Base-by-base conservation (phyloP, 78 protist species). In the Salpingoeca rosetta region DNA sequence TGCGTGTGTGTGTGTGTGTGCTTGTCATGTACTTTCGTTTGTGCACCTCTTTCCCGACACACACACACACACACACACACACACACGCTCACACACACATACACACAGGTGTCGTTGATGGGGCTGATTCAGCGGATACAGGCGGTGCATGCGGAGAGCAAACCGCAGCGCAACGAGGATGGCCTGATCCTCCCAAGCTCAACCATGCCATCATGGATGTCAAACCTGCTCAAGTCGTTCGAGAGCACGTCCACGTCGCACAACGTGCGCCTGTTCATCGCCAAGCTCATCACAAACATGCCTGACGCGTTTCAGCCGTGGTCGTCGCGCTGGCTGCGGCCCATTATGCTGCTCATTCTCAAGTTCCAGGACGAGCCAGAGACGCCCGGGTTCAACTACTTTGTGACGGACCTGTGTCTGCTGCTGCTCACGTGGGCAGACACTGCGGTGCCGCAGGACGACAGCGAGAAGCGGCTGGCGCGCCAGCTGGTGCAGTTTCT, bases 241-340 rank as follows among this genome's bases (percentile, higher is more conserved):
- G 25, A 25, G 51, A n/a, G n/a, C n/a, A n/a, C n/a, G n/a, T n/a
- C n/a, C n/a, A n/a, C n/a, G n/a, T n/a, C n/a, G n/a, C n/a, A n/a
- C 38, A 89, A 89, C 78, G 65, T 86, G 28, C 35, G 1, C 44
- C 27, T 85, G 73, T 77, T 89, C 27, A 86, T 89, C 41, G 81
- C 87, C 31, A 89, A 89, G 80, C 35, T 84, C 27, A 2, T 87
- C 79, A 22, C 65, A 51, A 87, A 87, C 43, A 27, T 36, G 42
- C 76, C 82, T 7, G 37, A 85, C 28, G 35, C 35, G n/a, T 88
- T 88, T 35, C 45, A 40, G 11, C 82, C 44, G 28, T 87, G 11
- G 37, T 78, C 83, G 28, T 0, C 0, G n/a, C 1, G 22, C 17
- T 87, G 84, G 84, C 2, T 87, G 17, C 82, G 7, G 31, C 24